phyloP scores from a whole-genome alignment of 139 green algal genomes.

The Ulvella scutata region DNA sequence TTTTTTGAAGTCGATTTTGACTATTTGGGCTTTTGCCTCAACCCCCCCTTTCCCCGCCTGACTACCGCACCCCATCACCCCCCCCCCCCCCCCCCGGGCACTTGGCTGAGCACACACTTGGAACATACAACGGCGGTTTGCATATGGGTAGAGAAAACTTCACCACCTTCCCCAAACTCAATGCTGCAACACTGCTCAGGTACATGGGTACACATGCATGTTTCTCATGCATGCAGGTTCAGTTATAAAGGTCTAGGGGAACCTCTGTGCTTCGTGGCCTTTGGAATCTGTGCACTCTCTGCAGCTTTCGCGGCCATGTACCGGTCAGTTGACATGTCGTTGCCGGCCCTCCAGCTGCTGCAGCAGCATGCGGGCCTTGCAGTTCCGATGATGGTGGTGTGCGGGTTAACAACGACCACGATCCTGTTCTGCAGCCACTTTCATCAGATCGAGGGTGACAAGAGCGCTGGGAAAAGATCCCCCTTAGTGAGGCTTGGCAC shows the following conservation, averaged over 20 bases:
- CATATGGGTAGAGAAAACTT: neutral
- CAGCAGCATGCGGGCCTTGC: slow-evolving; percentile 12
- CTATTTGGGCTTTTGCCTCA: too few species aligned
- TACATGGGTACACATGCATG: neutral
- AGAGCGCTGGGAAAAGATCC: slow-evolving; percentile 59
- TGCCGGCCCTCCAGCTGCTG: neutral
- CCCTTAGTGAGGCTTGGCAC: slow-evolving; percentile 69
- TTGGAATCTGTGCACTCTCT: slow-evolving; percentile 76
- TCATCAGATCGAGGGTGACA: slow-evolving; percentile 77
- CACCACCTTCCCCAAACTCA: too few species aligned
- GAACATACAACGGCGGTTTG: neutral
- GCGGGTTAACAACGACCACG: slow-evolving; percentile 71
- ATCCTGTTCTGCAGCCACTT: slow-evolving; percentile 95
- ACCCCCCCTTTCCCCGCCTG: too few species aligned
- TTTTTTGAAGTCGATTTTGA: too few species aligned
- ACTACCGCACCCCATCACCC: neutral
- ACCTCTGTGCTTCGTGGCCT: slow-evolving; percentile 91
- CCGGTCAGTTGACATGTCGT: neutral
- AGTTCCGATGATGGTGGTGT: slow-evolving; percentile 26
- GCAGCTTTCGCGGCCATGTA: slow-evolving; percentile 83
- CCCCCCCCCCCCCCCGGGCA: neutral
- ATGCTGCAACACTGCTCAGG: too few species aligned
- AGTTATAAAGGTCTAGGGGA: slow-evolving; percentile 95
- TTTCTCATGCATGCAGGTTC: slow-evolving; percentile 26
- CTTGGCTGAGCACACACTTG: too few species aligned